Evolutionary conservation across 75 land plant species (phyloP).

Genomic region (Pinus tabuliformis): DNA sequence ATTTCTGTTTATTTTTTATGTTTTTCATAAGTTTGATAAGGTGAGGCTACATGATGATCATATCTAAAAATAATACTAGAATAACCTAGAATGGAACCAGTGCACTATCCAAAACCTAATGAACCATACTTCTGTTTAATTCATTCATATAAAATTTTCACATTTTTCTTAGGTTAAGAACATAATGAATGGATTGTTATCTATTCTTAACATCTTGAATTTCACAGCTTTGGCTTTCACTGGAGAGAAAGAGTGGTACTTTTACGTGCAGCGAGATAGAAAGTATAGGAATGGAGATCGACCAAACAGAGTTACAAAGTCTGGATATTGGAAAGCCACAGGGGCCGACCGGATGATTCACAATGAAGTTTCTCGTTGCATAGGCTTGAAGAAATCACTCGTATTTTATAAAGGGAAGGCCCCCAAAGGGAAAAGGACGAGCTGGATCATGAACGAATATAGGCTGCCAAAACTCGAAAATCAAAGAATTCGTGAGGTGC

Average conservation of each 20-base stretch:
- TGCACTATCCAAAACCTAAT: too few species aligned
- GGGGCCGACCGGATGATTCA: slow-evolving; percentile 70
- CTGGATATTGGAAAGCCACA: slow-evolving; percentile 85
- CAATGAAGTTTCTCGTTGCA: slow-evolving; percentile 30
- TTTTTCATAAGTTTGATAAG: too few species aligned
- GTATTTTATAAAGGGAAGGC: slow-evolving; percentile 79
- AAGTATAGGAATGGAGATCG: slow-evolving; percentile 71
- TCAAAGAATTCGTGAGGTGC: slow-evolving; percentile 19
- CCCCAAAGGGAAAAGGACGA: slow-evolving; percentile 60
- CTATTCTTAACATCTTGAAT: not conserved
- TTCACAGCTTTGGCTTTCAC: slow-evolving; percentile 44
- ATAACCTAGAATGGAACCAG: too few species aligned
- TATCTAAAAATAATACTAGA: too few species aligned
- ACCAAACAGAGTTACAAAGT: slow-evolving; percentile 70
- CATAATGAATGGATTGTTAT: not conserved
- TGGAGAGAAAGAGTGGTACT: slow-evolving; percentile 82
- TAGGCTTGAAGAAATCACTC: slow-evolving; percentile 74
- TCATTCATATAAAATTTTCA: not conserved
- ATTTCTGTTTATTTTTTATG: too few species aligned
- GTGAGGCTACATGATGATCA: too few species aligned
- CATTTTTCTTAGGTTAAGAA: not conserved
- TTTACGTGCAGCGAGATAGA: slow-evolving; percentile 68
- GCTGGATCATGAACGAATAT: slow-evolving; percentile 86
- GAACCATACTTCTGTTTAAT: too few species aligned
- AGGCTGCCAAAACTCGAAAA: slow-evolving; percentile 55